Evolutionary conservation across 1,284 basidiomycete species (phyloP).

Genomic region (Stygiomarasmius scandens): DNA sequence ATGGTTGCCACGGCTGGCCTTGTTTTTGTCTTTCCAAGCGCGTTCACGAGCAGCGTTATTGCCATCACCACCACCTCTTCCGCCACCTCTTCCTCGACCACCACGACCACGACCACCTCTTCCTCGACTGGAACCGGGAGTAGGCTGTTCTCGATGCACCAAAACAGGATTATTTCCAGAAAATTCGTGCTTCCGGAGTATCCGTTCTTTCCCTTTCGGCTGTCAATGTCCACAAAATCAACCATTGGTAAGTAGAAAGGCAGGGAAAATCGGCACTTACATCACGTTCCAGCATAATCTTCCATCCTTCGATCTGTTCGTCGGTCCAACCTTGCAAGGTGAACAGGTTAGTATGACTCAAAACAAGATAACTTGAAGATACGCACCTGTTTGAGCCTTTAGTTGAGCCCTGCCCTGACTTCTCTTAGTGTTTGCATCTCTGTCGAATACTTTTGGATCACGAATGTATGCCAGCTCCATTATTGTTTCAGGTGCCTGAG

Average conservation of each 20-base stretch:
- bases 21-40: constrained; percentile 73
- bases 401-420: constrained; percentile 68
- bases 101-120: constrained; percentile 30
- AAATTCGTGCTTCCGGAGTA: constrained; percentile 75
- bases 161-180: constrained; percentile 53
- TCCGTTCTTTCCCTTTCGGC: constrained; percentile 73
- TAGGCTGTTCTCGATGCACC: constrained; percentile 10
- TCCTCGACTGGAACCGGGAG: constrained; percentile 23
- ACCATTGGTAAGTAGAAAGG: constrained; percentile 3
- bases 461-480: constrained; percentile 78
- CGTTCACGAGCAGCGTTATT: constrained; percentile 47
- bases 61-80: constrained; percentile 24
- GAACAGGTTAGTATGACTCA: not conserved
- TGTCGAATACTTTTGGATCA: constrained; percentile 73
- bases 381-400: constrained; percentile 62
- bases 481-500: constrained; percentile 55
- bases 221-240: constrained; percentile 30
- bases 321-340: constrained; percentile 61
- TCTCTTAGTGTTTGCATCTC: constrained; percentile 73
- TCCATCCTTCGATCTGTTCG: constrained; percentile 89
- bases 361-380: constrained; percentile 7
- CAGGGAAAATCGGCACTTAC: constrained; percentile 47
- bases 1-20: constrained; percentile 63
- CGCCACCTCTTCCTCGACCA: constrained; percentile 35
- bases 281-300: constrained; percentile 81